Evolutionary conservation across 805 yeast genomes (phyloP), one percentile per base, ranked within the genome.

Genomic region (Lipomyces yamanashiensis): DNA sequence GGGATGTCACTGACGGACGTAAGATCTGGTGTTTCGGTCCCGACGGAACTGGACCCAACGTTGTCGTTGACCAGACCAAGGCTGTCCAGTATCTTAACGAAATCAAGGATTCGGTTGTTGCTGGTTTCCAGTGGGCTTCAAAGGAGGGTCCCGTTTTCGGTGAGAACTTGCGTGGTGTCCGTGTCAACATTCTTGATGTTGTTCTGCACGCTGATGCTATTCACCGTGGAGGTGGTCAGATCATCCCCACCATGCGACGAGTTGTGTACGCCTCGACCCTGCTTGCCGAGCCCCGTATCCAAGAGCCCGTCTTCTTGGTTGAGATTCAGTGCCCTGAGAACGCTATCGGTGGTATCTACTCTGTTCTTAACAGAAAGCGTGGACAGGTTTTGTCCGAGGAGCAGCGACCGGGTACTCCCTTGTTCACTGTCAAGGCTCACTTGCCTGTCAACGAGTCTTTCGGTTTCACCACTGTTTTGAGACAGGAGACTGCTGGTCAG

Each of bases 21-120:
- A 93, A 95, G 95, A 95, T 93, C 80, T 93, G 99, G 99, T 91
- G 97, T 89, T 93, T 93, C 92, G 99, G 99, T 85, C 98, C 99
- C 80, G 99, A 93, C 79, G 98, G 98, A 83, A 87, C 85, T 81
- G 99, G 99, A 84, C 92, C 99, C 78, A 93, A 93, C 86, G 82
- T 95, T 79, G 98, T 93, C 79, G 96, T 93, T 82, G 99, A 93
- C 86, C 98, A 92, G 85, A 93, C 98, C 79, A 93, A 93, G 93
- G 99, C 99, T 78, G 98, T 93, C 71, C 98, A 95, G 86, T 93
- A 92, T 92, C 88, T 93, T 84, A 82, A 85, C 82, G 99, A 93
- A 87, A 95, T 95, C 87, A 93, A 93, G 90, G 99, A 93, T 84
- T 93, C 96, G 78, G 97, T 92, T 78, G 97, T 92, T 78, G 95